phyloP scores from a whole-genome alignment of 768 basidiomycete species.

The Mycena filopes region DNA sequence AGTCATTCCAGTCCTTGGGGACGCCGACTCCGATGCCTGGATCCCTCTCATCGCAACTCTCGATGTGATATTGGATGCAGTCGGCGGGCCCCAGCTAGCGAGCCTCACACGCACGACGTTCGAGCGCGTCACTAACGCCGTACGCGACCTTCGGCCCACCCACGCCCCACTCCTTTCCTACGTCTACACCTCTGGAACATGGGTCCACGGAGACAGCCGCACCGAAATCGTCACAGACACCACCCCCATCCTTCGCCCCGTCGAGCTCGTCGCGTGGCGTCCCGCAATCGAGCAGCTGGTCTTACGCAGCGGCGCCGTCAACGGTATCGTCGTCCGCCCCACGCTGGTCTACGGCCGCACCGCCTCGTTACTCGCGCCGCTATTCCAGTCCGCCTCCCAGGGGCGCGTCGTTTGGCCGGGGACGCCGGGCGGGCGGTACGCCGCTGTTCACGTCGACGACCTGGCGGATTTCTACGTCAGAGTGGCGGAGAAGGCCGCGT shows the following conservation, averaged over 20 bases:
- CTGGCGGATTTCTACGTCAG: constrained; percentile 55
- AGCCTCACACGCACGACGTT: constrained; percentile 35
- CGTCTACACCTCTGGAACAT: constrained; percentile 58
- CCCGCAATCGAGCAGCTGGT: constrained; percentile 46
- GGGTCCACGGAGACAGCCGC: constrained; percentile 54
- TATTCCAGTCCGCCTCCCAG: constrained; percentile 45
- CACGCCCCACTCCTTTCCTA: constrained; percentile 52
- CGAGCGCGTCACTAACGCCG: constrained; percentile 39
- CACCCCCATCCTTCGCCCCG: constrained; percentile 41
- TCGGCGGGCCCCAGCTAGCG: constrained; percentile 36
- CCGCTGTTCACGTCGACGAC: constrained; percentile 56
- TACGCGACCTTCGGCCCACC: constrained; percentile 38
- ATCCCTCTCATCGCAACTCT: constrained; percentile 40
- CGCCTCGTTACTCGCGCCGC: constrained; percentile 45
- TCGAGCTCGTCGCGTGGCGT: constrained; percentile 45
- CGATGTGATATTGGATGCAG: constrained; percentile 48
- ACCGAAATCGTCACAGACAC: constrained; percentile 43
- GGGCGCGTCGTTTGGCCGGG: constrained; percentile 39
- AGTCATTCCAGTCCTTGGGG: constrained; percentile 52
- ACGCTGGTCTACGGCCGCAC: constrained; percentile 54
- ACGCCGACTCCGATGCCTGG: constrained; percentile 38
- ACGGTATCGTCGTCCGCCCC: constrained; percentile 59
- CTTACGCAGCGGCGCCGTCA: constrained; percentile 40
- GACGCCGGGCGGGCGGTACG: constrained; percentile 31
- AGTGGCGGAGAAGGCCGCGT: constrained; percentile 51